phyloP scores from a whole-genome alignment of 75 land plant species.

The Adiantum capillusveneris region DNA sequence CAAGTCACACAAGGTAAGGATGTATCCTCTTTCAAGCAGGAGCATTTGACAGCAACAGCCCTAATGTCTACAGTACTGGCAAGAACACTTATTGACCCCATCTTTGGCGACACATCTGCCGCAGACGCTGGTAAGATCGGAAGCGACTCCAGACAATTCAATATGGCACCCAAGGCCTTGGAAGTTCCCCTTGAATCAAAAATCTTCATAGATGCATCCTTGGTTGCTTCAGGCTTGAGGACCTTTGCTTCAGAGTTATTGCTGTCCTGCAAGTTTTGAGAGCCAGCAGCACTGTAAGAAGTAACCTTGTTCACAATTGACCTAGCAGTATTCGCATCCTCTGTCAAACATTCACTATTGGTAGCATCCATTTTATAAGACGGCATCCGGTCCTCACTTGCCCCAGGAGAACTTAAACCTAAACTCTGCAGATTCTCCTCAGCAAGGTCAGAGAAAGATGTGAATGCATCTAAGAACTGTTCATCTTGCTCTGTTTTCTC shows the following conservation, averaged over 20 bases:
- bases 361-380: no score
- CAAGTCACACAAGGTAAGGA: background rate
- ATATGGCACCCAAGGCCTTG: background rate
- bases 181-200: background rate
- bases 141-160: background rate
- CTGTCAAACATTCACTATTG: no score
- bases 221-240: background rate
- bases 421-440: no score
- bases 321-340: no score
- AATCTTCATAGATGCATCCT: background rate
- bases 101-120: background rate
- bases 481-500: background rate
- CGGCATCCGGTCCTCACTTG: no score
- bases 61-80: background rate
- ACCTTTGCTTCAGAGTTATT: no score
- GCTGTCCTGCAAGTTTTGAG: no score
- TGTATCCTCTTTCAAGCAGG: background rate
- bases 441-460: background rate
- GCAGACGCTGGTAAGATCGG: background rate
- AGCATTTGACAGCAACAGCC: background rate
- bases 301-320: no score
- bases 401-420: no score
- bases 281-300: no score
- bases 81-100: background rate
- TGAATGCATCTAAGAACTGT: background rate